Evolutionary conservation across 371 early-diverging fungal genomes (phyloP), one percentile per base, ranked within the genome.

Genomic region (Apophysomyces sp.): DNA sequence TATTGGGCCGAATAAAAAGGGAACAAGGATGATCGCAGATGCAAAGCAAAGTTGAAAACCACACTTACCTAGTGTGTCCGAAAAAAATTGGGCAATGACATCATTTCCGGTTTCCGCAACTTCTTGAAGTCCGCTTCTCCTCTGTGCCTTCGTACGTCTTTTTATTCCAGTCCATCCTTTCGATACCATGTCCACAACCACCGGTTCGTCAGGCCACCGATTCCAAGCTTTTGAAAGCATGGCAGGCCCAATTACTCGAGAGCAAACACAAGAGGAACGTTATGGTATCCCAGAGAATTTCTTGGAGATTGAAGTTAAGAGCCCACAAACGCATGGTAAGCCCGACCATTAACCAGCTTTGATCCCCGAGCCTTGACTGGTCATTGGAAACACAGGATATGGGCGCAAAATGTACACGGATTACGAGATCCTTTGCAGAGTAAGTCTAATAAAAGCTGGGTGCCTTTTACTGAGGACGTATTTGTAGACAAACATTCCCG

Each of bases 211-310:
- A 26, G 36, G 53, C 16, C 68, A 64, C 37, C 62, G 68, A 52
- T 81, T 81, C 61, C 80, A 84, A 51, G 83, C 83, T 1, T 87
- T 88, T 65, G 76, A 80, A 57, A 70, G 78, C 13, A 72, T 74
- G 71, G 76, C 86, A 5, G 83, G 89, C 8, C 75, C 84, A 15
- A 76, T 74, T 51, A 82, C 87, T 49, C 83, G 87, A 57, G 89
- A 91, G 67, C 92, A 94, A 79, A 91, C 93, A 0, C 81, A 89
- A 52, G 97, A 94, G 62, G 96, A 96, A 65, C 84, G 90, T 53
- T 98, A 97, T 74, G 94, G 93, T 28, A 82, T 90, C 44, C 99
- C 98, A 16, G 99, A 98, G 70, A 97, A 96, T 86, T 97, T 95
- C 73, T 81, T 98, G 52, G 99, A 98, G 75, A 91, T 97, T 68